Base-by-base conservation (phyloP, 345 rosid genomes). In the Rhizophora apiculata region DNA sequence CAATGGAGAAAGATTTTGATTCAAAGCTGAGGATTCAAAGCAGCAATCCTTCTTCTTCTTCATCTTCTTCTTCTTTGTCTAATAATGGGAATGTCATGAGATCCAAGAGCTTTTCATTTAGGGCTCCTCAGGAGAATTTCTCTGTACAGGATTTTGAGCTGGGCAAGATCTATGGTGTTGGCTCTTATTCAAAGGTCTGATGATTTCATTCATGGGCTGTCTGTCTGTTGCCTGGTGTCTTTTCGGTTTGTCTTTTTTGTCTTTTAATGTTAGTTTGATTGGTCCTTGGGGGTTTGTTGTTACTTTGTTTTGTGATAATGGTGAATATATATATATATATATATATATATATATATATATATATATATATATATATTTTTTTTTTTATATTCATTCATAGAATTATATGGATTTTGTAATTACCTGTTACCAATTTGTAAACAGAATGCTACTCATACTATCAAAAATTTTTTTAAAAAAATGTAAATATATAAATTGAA, bases 101-200 rank as follows among this genome's bases (percentile, higher is more conserved):
- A 77, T 86, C 84, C 77, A 96, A 89, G 72, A 96, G 92, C 86
- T 96, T 90, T 79, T 84, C 97, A 0, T 96, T 96, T 72, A 92
- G 92, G 80, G 99, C 98, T 72, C 99, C 98, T n/a, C 98, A 92
- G 84, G 99, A 89, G 82, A 89, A 81, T 85, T 95, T 90, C 80
- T 75, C 81, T n/a, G 83, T 85, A 62, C 87, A 88, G 68, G 96
- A 95, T 85, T 95, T 92, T 78, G 99, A 95, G 75, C 84, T 92
- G 56, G 99, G 94, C 78, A 95, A 92, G 93, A 95, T 92, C 92
- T 92, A 92, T 72, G 97, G 96, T 52, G 97, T 92, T 77, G 97
- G 97, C 70, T 92, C 99, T 71, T 92, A 95, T 80, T 95, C 99
- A 4, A 95, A 95, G 97, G 99, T 91, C 26, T 61, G 32, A 16